Evolutionary conservation across 2,329 filamentous ascomycete species (phyloP).

Genomic region (Epichloe gansuensis): DNA sequence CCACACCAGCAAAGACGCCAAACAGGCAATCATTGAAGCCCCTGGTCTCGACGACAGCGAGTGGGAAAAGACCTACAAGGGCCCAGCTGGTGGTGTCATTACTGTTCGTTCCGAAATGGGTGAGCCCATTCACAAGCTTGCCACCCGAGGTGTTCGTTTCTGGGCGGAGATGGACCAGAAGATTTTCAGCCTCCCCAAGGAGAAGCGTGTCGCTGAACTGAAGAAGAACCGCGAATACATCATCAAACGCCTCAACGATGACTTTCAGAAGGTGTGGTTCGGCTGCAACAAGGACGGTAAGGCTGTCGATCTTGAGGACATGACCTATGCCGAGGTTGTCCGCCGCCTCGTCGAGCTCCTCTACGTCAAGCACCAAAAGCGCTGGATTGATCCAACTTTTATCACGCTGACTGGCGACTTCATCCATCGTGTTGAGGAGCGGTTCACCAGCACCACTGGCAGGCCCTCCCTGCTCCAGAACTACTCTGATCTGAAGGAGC

Average conservation of each 20-base stretch:
- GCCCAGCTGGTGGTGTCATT: constrained; percentile 81
- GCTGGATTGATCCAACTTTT: constrained; percentile 84
- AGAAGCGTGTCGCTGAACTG: constrained; percentile 76
- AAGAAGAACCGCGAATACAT: constrained; percentile 84
- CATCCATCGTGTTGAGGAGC: constrained; percentile 92
- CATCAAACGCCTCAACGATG: constrained; percentile 89
- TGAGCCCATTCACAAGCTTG: constrained; percentile 97
- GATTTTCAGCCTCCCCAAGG: constrained; percentile 92
- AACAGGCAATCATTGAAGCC: constrained; percentile 81
- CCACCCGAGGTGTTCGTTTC: constrained; percentile 87
- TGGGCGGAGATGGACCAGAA: constrained; percentile 99
- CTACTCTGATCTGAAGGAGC: constrained; percentile 75
- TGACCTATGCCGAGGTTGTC: constrained; percentile 86
- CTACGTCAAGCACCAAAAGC: constrained; percentile 78
- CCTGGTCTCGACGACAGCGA: constrained; percentile 67
- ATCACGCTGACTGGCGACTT: constrained; percentile 82
- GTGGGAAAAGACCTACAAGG: constrained; percentile 92
- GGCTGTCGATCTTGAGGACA: constrained; percentile 80
- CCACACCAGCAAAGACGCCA: constrained; percentile 74
- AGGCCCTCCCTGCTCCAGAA: constrained; percentile 77
- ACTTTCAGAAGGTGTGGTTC: constrained; percentile 97
- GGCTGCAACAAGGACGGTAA: constrained; percentile 70
- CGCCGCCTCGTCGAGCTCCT: constrained; percentile 80
- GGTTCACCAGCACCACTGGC: constrained; percentile 63
- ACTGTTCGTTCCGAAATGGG: constrained; percentile 98